Evolutionary conservation across 768 basidiomycete species (phyloP), one percentile per base, ranked within the genome.

Genomic region (Mycena capillaripes): DNA sequence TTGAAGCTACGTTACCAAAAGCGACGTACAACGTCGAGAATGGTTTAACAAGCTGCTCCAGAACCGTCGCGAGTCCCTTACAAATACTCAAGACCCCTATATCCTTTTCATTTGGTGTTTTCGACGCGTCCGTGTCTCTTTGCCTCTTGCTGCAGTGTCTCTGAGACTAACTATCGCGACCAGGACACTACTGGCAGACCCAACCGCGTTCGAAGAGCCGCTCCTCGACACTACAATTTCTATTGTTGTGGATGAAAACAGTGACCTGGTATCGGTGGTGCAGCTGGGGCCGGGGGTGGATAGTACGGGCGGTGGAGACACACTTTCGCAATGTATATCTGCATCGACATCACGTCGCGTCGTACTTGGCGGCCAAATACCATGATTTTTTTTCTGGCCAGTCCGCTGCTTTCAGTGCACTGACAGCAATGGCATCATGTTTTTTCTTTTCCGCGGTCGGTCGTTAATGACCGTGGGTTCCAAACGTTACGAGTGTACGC

Each of bases 191-290:
- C 83, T 98, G 5, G 86, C 92, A 0, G 97, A 99, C 81, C 95
- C 96, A 0, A 93, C 95, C 0, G 86, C 95, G 1, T 98, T 97
- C 80, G 97, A 99, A 82, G 93, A 96, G 75, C 93, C 95, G 0
- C 86, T 98, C 9, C 88, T 97, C 63, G 90, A 93, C 17, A 92
- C 95, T 0, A 87, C 88, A 0, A 78, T 96, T 66, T 90, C 91
- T 2, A 80, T 97, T 38, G 83, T 92, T 1, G 71, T 95, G 6
- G 89, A 90, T 69, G 85, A 86, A 32, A 72, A 78, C 1, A 86
- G 85, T 17, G 82, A 85, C 9, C 79, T 93, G 9, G 79, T 91
- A 17, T 86, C 87, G 0, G 83, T 89, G 4, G 82, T 84, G n/a
- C 90, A 93, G 74, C 79, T 89, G n/a, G 90, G 91, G 11, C 79